Evolutionary conservation across 441 rosid genomes (phyloP).

Genomic region (Euphorbia corollata): DNA sequence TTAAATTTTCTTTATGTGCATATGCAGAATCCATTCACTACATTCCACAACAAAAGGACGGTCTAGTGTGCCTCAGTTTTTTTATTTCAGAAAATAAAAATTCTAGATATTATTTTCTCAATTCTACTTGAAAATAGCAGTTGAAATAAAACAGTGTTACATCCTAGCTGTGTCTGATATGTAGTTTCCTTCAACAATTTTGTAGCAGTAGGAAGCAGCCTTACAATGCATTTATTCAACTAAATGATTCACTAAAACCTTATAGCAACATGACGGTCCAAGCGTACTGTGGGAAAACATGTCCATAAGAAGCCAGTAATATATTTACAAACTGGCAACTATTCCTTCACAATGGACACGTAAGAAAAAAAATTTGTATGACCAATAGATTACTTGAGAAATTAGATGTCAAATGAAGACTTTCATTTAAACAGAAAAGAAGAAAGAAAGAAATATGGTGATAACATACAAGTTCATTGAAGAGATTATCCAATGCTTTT

Average conservation of each 20-base stretch:
- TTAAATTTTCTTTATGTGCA: not conserved
- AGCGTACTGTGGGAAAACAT: too few relatives aligned
- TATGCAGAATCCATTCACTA: not conserved
- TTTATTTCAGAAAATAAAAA: not conserved
- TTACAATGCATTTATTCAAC: not conserved
- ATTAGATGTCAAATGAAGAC: not conserved
- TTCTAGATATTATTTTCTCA: not conserved
- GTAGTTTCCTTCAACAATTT: not conserved
- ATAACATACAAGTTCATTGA: conserved; percentile 46
- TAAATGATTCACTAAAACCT: too few relatives aligned
- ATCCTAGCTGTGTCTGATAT: not conserved
- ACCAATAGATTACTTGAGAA: not conserved
- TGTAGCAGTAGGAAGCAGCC: not conserved
- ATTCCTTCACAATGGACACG: too few relatives aligned
- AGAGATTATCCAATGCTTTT: conserved; percentile 57
- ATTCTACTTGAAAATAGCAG: not conserved
- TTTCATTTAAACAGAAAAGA: not conserved
- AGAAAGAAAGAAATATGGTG: not conserved
- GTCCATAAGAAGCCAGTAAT: not conserved
- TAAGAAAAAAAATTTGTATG: not conserved
- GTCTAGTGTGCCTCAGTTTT: not conserved
- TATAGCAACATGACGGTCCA: too few relatives aligned
- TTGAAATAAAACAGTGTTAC: not conserved
- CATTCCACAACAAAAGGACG: not conserved
- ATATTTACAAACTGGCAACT: too few relatives aligned